Base-by-base conservation (phyloP, 768 basidiomycete species). In the Neoboletus brunneissimus region DNA sequence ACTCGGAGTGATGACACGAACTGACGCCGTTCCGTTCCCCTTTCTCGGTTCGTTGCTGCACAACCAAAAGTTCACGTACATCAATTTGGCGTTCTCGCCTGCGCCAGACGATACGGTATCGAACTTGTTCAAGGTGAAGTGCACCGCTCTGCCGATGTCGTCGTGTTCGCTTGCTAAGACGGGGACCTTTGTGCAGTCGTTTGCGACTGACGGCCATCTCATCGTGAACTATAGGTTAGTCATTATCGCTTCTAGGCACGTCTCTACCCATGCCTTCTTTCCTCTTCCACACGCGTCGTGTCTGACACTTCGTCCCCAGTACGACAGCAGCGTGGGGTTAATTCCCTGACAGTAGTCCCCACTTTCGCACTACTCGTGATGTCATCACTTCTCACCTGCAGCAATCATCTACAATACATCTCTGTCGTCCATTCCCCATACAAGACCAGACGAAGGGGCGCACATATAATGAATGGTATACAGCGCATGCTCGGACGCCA, bases 181-280 rank as follows among this genome's bases (percentile, higher is more conserved):
- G 7, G 5, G n/a, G 11, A 37, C 23, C 22, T 42, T 32, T 22
- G 48, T 1, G 10, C 34, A 91, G 89, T 91, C 89, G 37, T 94
- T 93, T 69, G 83, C 86, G 3, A 94, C 93, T 0, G 91, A 94
- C 62, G 88, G 88, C 0, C 90, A 92, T 71, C 78, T 95, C 61
- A 93, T 94, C 67, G 92, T 95, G 37, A 94, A 95, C 71, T 95
- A 94, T 68, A 92, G 89, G 91, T 86, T 47, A 60, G 79, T 61
- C 18, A 9, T 2, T 6, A 10, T 22, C n/a, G 4, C 13, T 29
- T 29, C 34, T 13, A 11, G n/a, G n/a, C 18, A 31, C 6, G 23
- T 25, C 37, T 20, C 25, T 6, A 10, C 8, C 20, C 7, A 16
- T n/a, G 8, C 5, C 12, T 20, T 13, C 10, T 25, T 27, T 37